A percentile compares a stretch with the other conserved stretches of the same genome.
These are phyloP conservation scores for Echium plantagineum DNA, from an alignment of 257 asterid species.

Conservation along the genomic window DNA sequence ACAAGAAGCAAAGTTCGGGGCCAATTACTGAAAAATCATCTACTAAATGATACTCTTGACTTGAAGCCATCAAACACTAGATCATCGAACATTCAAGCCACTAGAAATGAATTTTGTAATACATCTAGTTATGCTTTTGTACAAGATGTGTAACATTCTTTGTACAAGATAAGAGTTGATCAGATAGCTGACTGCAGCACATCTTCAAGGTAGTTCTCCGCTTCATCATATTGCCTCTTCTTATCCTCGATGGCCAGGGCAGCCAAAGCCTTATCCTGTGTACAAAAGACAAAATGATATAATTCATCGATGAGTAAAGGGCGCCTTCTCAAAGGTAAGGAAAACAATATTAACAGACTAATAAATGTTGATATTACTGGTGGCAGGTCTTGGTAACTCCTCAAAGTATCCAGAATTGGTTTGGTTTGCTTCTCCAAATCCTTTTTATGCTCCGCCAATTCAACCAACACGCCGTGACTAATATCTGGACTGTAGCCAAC, in stretches of 20 bases:
- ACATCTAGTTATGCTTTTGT: too few species aligned
- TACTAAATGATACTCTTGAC: too few species aligned
- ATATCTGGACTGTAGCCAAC: slow-evolving; percentile 86
- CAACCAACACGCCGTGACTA: slow-evolving; percentile 90
- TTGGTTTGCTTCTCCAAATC: slow-evolving; percentile 88
- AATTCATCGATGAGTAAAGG: neutral
- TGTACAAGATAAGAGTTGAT: slow-evolving; percentile 16
- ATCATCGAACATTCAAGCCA: too few species aligned
- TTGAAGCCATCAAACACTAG: too few species aligned
- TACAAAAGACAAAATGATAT: slow-evolving; percentile 1
- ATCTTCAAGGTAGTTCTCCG: slow-evolving; percentile 96
- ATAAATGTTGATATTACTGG: slow-evolving; percentile 41
- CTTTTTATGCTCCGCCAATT: slow-evolving; percentile 97
- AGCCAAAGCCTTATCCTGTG: slow-evolving; percentile 93
- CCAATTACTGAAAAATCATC: too few species aligned
- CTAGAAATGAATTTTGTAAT: too few species aligned
- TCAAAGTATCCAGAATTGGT: slow-evolving; percentile 82
- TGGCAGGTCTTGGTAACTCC: slow-evolving; percentile 99
- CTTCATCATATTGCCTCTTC: slow-evolving; percentile 84
- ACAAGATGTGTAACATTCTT: neutral
- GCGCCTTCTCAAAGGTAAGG: neutral
- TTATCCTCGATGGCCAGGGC: slow-evolving; percentile 94
- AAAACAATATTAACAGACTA: neutral
- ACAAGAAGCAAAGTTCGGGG: too few species aligned
- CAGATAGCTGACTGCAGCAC: slow-evolving; percentile 85